phyloP scores from a whole-genome alignment of 2,329 filamentous ascomycete species.

The Endothia cerciana region DNA sequence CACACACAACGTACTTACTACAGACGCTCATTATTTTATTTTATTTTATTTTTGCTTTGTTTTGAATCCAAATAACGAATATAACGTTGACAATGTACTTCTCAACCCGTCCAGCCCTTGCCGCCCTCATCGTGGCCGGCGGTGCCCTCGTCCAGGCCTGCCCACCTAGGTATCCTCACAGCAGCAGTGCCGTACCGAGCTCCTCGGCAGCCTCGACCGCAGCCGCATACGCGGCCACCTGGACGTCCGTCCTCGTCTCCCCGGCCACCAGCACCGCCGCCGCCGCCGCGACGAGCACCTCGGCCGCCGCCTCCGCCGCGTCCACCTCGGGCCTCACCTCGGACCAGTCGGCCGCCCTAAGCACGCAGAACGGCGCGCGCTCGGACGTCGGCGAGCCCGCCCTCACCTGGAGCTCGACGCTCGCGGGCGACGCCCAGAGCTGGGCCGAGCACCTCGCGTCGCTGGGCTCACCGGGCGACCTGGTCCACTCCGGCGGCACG shows the following conservation, averaged over 20 bases:
- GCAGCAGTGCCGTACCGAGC: not conserved
- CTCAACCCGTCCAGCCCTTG: constrained; percentile 25
- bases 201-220: constrained; percentile 3
- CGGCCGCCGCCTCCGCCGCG: constrained; percentile 7
- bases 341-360: constrained; percentile 26
- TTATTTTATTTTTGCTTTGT: too few species aligned
- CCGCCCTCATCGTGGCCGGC: constrained; percentile 25
- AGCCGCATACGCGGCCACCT: constrained; percentile 4
- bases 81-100: constrained; percentile 19
- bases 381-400: constrained; percentile 22
- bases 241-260: constrained; percentile 1
- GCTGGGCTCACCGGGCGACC: constrained; percentile 18
- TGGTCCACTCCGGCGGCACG: constrained; percentile 21
- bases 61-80: not conserved
- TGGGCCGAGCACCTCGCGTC: constrained; percentile 30
- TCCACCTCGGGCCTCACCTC: constrained; percentile 18
- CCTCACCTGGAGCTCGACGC: constrained; percentile 29
- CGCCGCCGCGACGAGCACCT: not conserved
- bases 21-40: constrained; percentile 14
- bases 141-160: constrained; percentile 17
- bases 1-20: not conserved
- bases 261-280: not conserved
- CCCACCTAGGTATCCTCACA: constrained; percentile 5
- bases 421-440: constrained; percentile 27
- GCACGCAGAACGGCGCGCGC: constrained; percentile 30